A percentile compares a stretch with the other conserved stretches of the same genome.
phyloP scores from a whole-genome alignment of 352 stramenopile species.

The Phytopythium delawarense region DNA sequence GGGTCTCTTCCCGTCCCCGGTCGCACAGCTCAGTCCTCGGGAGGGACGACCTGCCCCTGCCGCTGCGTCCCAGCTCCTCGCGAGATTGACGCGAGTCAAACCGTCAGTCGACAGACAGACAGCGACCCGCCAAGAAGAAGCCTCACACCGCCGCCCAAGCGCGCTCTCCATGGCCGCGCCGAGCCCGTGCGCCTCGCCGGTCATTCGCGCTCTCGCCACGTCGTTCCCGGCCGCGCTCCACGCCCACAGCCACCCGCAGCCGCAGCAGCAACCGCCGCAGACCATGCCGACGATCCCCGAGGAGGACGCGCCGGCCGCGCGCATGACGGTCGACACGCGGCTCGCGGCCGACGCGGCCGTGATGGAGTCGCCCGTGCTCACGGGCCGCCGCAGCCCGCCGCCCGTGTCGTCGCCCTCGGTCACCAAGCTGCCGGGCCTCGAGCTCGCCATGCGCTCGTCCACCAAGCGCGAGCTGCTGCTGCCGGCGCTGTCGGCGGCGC shows the following conservation, averaged over 20 bases:
- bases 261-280: background rate
- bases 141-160: background rate
- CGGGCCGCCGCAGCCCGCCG: conserved; percentile 18
- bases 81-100: conserved; percentile 1
- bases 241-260: background rate
- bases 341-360: background rate
- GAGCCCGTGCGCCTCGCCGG: background rate
- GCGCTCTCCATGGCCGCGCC: background rate
- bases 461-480: conserved; percentile 41
- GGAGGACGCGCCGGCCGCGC: conserved; percentile 14
- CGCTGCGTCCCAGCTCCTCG: background rate
- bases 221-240: background rate
- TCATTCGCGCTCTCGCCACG: background rate
- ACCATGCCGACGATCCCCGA: conserved; percentile 5
- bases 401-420: conserved; percentile 36
- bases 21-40: background rate
- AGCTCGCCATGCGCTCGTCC: conserved; percentile 52
- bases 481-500: conserved; percentile 37
- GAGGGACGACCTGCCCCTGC: conserved; percentile 1
- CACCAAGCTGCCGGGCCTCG: conserved; percentile 55
- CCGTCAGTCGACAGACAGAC: background rate
- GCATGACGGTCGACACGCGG: background rate
- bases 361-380: conserved; percentile 38
- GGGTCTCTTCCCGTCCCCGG: too few relatives aligned
- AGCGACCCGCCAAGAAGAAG: background rate